phyloP scores from a whole-genome alignment of 306 rosid genomes.

The Cicer chorassanicum region DNA sequence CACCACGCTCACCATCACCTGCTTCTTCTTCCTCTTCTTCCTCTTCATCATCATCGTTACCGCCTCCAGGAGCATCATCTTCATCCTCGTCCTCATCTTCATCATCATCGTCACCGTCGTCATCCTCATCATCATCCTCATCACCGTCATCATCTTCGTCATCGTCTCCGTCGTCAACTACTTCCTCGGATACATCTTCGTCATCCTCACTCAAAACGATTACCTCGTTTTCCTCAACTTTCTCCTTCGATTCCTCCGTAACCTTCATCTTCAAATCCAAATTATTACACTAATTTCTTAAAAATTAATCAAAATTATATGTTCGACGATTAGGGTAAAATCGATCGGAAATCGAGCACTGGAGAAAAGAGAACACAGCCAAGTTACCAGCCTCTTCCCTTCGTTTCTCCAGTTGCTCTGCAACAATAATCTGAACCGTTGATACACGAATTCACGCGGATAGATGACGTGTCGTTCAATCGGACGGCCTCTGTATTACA shows the following conservation, averaged over 20 bases:
- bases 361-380: slow-evolving; percentile 46
- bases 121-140: slow-evolving; percentile 57
- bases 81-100: slow-evolving; percentile 49
- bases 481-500: slow-evolving; percentile 62
- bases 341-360: slow-evolving; percentile 43
- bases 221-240: slow-evolving; percentile 59
- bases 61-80: slow-evolving; percentile 59
- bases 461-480: slow-evolving; percentile 62
- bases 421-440: slow-evolving; percentile 67
- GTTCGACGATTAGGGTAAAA: background rate
- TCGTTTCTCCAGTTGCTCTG: slow-evolving; percentile 77
- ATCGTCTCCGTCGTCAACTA: slow-evolving; percentile 58
- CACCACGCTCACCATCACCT: slow-evolving; percentile 41
- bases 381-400: slow-evolving; percentile 60
- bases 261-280: slow-evolving; percentile 60
- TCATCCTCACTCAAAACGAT: slow-evolving; percentile 44
- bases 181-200: slow-evolving; percentile 47
- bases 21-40: slow-evolving; percentile 48
- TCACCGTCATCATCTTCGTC: slow-evolving; percentile 13
- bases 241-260: slow-evolving; percentile 55
- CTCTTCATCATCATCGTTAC: slow-evolving; percentile 49
- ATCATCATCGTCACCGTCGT: slow-evolving; percentile 28
- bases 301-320: slow-evolving; percentile 10
- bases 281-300: slow-evolving; percentile 30
- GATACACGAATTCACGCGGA: slow-evolving; percentile 56